These are phyloP conservation scores for Elymus sibiricus DNA, from an alignment of 176 grass and related monocot species.

Conservation along the genomic window DNA sequence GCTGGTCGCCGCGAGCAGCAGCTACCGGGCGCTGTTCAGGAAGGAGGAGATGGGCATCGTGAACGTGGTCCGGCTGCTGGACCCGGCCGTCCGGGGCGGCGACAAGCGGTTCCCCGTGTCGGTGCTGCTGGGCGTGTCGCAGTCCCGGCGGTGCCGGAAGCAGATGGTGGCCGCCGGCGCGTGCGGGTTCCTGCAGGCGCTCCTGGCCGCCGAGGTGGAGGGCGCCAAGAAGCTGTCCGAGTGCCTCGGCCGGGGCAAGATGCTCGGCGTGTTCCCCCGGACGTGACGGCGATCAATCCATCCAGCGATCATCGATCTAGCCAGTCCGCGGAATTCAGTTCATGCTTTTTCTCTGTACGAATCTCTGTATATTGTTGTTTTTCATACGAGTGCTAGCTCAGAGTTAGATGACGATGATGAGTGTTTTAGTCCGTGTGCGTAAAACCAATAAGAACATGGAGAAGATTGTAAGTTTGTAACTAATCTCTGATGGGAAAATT, in stretches of 20 bases:
- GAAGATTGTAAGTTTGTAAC: conserved; percentile 27
- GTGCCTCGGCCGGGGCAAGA: conserved; percentile 62
- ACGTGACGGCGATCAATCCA: not conserved
- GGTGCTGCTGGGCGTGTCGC: not conserved
- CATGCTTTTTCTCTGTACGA: not conserved
- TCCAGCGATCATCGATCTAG: too few species aligned
- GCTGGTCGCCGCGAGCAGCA: conserved; percentile 19
- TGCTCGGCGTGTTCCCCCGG: conserved; percentile 81
- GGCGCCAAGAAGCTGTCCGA: conserved; percentile 79
- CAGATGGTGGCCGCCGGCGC: conserved; percentile 80
- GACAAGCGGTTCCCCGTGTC: not conserved
- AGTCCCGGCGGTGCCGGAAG: conserved; percentile 54
- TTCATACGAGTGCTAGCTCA: not conserved
- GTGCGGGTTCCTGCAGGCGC: conserved; percentile 66
- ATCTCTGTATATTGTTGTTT: not conserved
- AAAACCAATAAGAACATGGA: not conserved
- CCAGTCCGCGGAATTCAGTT: too few species aligned
- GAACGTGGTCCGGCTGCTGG: conserved; percentile 47
- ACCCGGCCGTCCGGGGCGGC: not conserved
- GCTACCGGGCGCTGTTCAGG: conserved; percentile 45
- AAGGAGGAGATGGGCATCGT: conserved; percentile 72
- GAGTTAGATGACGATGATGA: not conserved
- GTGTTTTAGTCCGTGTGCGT: not conserved
- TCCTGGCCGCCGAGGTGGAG: conserved; percentile 51
- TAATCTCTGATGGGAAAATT: not conserved